Evolutionary conservation across 78 protist species (phyloP), one percentile per base, ranked within the genome.

Genomic region (Anaeramoeba ignava): DNA sequence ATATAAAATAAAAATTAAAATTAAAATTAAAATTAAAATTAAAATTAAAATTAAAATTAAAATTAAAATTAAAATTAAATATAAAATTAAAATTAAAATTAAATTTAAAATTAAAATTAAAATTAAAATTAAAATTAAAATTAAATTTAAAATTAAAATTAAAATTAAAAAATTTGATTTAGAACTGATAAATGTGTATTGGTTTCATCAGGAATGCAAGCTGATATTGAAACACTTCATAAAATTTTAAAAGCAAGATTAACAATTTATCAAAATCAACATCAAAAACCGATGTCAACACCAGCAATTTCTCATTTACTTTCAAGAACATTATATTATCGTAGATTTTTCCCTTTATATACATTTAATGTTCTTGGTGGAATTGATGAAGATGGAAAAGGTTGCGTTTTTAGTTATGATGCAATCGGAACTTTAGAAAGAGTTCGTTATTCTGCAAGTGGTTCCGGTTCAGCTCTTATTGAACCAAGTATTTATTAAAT

Each of bases 271-370:
- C 34, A 33, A 40, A 90, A 89, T 80, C 88, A 93, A 54, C 89
- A 90, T 82, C 91, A 91, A 40, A 84, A 88, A 88, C 82, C 81
- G 40, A 86, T 93, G 90, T 78, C 87, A 39, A 84, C 92, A 12
- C 81, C 88, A 27, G 95, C 97, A 38, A 17, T 93, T 0, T 93
- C 97, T 0, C 99, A 96, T 86, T 78, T 91, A 84, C 83, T 98
- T 31, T 86, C 96, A 12, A 93, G 89, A 78, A 95, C 92, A n/a
- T 92, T 98, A n/a, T 98, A 98, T 85, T 39, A 82, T 36, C 87
- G 90, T 37, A 89, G 99, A 33, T 96, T 96, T 90, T 97, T 98
- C 95, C 99, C 99, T 36, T 93, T 84, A 81, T 96, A 96, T 89
- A 88, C 98, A 1, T 93, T 91, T 89, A 94, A 94, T 88, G 54